Evolutionary conservation across 2,329 filamentous ascomycete species (phyloP).

Genomic region (Penicillium olsonii): DNA sequence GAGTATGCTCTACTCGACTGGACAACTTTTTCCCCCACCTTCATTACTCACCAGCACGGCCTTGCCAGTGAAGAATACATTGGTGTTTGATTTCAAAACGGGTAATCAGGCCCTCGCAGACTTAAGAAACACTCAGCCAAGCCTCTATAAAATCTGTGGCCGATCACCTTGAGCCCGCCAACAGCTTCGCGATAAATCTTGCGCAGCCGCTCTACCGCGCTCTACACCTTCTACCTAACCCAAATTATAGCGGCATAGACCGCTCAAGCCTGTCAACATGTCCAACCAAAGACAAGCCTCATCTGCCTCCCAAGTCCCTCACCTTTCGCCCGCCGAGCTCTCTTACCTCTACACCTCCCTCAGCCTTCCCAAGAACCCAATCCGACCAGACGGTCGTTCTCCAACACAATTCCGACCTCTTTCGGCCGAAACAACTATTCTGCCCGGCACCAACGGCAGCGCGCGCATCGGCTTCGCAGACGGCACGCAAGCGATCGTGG

Average conservation of each 20-base stretch:
- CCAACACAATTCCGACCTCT: slow-evolving; percentile 87
- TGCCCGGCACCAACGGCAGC: slow-evolving; percentile 87
- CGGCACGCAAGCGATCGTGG: slow-evolving; percentile 92
- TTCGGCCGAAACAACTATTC: slow-evolving; percentile 83
- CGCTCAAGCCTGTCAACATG: slow-evolving; percentile 48
- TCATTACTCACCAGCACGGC: slow-evolving; percentile 6
- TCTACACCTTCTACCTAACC: neutral
- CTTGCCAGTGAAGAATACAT: neutral
- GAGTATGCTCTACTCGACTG: slow-evolving; percentile 17
- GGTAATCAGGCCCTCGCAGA: neutral
- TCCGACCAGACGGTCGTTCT: slow-evolving; percentile 83
- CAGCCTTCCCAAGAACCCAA: slow-evolving; percentile 69
- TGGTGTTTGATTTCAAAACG: neutral
- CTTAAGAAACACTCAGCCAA: neutral
- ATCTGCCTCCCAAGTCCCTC: slow-evolving; percentile 50
- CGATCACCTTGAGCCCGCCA: slow-evolving; percentile 5
- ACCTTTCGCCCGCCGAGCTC: slow-evolving; percentile 92
- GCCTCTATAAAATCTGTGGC: slow-evolving; percentile 3
- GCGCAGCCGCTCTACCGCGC: neutral
- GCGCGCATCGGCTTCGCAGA: slow-evolving; percentile 93
- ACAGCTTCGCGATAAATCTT: slow-evolving; percentile 1
- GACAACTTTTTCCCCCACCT: slow-evolving; percentile 15
- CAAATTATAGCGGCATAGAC: neutral
- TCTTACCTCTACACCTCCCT: slow-evolving; percentile 92
- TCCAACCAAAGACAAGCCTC: slow-evolving; percentile 63